Evolutionary conservation across 257 asterid species (phyloP).

Genomic region (Ilex asprella): DNA sequence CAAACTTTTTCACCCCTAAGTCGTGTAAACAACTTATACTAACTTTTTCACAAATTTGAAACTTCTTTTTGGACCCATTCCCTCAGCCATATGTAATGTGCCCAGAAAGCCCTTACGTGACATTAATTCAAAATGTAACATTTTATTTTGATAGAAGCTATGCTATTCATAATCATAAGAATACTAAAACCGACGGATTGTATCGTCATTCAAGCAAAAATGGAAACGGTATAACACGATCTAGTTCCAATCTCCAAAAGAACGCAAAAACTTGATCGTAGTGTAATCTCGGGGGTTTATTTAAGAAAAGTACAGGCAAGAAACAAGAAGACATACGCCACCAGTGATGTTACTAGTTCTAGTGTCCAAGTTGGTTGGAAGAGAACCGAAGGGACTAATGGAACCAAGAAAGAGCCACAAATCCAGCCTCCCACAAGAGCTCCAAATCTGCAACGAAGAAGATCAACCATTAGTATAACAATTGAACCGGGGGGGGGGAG

Average conservation of each 20-base stretch:
- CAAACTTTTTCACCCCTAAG: too few relatives aligned
- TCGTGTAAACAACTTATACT: too few relatives aligned
- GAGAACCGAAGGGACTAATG: conserved; percentile 60
- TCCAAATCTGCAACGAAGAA: conserved; percentile 50
- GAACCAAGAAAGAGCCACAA: conserved; percentile 68
- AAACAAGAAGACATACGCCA: conserved; percentile 64
- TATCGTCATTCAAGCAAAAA: too few relatives aligned
- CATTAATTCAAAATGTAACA: too few relatives aligned
- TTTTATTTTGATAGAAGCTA: too few relatives aligned
- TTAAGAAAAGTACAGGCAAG: conserved; percentile 83
- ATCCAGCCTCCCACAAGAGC: conserved; percentile 86
- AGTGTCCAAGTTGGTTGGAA: conserved; percentile 83
- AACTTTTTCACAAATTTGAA: too few relatives aligned
- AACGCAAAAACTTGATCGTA: conserved; percentile 2
- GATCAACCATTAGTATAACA: not conserved
- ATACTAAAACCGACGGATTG: too few relatives aligned
- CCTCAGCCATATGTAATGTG: too few relatives aligned
- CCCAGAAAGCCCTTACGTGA: too few relatives aligned
- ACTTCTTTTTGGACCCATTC: too few relatives aligned
- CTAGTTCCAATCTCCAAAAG: not conserved
- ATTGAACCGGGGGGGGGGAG: not conserved
- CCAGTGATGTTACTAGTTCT: conserved; percentile 86
- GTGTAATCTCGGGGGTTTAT: conserved; percentile 23
- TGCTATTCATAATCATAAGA: too few relatives aligned
- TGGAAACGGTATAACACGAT: too few relatives aligned